Evolutionary conservation across 805 yeast genomes (phyloP).

Genomic region (Metschnikowia peoriensis): DNA sequence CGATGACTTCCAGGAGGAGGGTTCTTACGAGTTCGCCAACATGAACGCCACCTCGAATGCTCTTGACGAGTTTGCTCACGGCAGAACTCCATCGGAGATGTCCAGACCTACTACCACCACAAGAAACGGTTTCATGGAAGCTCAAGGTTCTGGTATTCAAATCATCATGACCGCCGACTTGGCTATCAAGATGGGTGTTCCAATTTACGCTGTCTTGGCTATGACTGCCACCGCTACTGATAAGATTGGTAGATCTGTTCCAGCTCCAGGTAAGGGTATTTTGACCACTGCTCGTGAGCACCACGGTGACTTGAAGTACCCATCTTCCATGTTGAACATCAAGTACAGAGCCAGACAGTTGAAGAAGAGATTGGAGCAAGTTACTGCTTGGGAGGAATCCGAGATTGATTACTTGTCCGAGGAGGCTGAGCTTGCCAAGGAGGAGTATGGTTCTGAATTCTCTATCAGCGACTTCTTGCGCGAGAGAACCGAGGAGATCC

Average conservation of each 20-base stretch:
- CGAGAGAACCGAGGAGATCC: constrained; percentile 86
- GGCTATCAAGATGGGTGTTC: constrained; percentile 98
- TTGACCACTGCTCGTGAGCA: constrained; percentile 96
- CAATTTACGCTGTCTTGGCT: constrained; percentile 93
- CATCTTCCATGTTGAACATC: constrained; percentile 79
- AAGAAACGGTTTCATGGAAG: constrained; percentile 98
- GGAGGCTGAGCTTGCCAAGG: constrained; percentile 60
- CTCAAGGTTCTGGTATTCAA: constrained; percentile 99
- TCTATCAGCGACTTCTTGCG: constrained; percentile 51
- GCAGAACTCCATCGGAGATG: constrained; percentile 98
- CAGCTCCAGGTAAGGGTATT: constrained; percentile 99
- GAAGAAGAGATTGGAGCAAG: constrained; percentile 70
- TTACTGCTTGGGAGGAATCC: constrained; percentile 78
- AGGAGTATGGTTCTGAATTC: constrained; percentile 50
- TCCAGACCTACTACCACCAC: constrained; percentile 97
- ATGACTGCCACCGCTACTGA: constrained; percentile 96
- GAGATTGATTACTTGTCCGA: constrained; percentile 71
- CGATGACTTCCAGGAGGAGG: constrained; percentile 99
- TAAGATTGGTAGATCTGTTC: constrained; percentile 97
- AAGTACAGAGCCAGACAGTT: constrained; percentile 93
- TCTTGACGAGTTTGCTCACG: constrained; percentile 82
- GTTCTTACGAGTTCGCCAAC: constrained; percentile 95
- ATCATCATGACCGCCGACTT: constrained; percentile 92
- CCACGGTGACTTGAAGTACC: constrained; percentile 75
- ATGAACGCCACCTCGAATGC: constrained; percentile 98